Evolutionary conservation across 176 grass and related monocot genomes (phyloP), one percentile per base, ranked within the genome.

Genomic region (Dendrocalamus sinicus): DNA sequence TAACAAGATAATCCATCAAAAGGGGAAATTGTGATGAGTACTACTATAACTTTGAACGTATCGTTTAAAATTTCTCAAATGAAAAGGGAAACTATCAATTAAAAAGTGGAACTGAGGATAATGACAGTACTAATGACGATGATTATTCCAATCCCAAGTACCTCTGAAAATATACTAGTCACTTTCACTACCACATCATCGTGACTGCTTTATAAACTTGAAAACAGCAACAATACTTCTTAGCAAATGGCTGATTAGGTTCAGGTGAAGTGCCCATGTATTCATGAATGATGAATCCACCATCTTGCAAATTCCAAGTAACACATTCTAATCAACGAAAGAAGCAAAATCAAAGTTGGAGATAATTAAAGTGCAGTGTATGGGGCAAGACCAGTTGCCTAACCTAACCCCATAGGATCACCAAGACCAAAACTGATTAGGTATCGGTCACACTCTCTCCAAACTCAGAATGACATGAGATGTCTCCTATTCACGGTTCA

Each of bases 401-500:
- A 20, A 17, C 8, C 81, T 51, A 79, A 9, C 15, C 9, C 35
- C 32, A 80, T 16, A 66, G 22, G 50, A 46, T 46, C 23, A 61
- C 9, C 40, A 82, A 24, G 80, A 48, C 54, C 54, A 46, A 23
- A 40, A 67, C 30, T 6, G 20, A 70, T 14, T 15, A 20, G 19
- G 17, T 6, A 44, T 2, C 8, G n/a, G 9, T 22, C 69, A 61
- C 54, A 13, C n/a, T 13, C 17, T 2, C 43, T 6, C 9, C 46
- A 12, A 62, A 26, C 13, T 61, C 41, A 73, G 17, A 44, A 30
- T 3, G 44, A 60, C 11, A 16, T 51, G 61, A 81, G 4, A 37
- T 37, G 41, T 43, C 41, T 74, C 17, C 35, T 57, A n/a, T 8
- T 82, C 50, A 76, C 19, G 63, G 11, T 41, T 83, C 86, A 77